phyloP scores from a whole-genome alignment of 306 rosid genomes.

The Prunus dulcis region DNA sequence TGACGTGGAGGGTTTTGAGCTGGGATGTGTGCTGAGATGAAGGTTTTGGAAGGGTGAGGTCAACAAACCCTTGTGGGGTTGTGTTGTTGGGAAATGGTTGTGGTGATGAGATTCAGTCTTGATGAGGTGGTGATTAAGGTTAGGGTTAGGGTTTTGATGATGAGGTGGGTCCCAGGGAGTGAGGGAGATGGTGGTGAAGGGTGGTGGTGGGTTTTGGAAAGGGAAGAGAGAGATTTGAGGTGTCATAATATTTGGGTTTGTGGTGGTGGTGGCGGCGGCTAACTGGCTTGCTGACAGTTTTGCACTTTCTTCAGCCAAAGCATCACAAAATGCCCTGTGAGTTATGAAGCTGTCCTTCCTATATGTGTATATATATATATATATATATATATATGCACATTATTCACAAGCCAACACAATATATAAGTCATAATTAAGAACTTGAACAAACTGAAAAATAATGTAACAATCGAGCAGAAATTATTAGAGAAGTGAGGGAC shows the following conservation, averaged over 20 bases:
- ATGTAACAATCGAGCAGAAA: no score
- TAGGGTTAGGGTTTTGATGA: slow-evolving; percentile 87
- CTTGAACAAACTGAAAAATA: not conserved
- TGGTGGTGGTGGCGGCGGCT: slow-evolving; percentile 1
- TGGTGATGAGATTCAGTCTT: slow-evolving; percentile 45
- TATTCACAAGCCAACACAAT: not conserved
- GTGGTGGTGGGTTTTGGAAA: slow-evolving; percentile 8
- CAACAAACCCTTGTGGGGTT: slow-evolving; percentile 24
- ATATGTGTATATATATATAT: not conserved
- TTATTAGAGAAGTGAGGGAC: not conserved
- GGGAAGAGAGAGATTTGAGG: slow-evolving; percentile 48
- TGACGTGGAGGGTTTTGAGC: slow-evolving; percentile 40
- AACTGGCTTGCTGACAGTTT: slow-evolving; percentile 57
- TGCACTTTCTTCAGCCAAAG: slow-evolving; percentile 93
- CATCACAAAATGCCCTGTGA: slow-evolving; percentile 96
- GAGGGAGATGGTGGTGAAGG: slow-evolving; percentile 28
- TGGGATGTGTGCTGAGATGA: slow-evolving; percentile 32
- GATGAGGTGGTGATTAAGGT: slow-evolving; percentile 22
- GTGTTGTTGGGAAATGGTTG: slow-evolving; percentile 29
- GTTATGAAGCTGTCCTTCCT: slow-evolving; percentile 98
- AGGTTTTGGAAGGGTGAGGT: slow-evolving; percentile 42
- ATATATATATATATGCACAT: no score
- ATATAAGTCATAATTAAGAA: not conserved
- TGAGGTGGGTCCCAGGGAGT: slow-evolving; percentile 50
- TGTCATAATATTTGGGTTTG: slow-evolving; percentile 29